A percentile compares a stretch with the other conserved stretches of the same genome.
Conservation (phyloP, 2,329 filamentous ascomycete species). For the Fusarium verticillioides region DNA sequence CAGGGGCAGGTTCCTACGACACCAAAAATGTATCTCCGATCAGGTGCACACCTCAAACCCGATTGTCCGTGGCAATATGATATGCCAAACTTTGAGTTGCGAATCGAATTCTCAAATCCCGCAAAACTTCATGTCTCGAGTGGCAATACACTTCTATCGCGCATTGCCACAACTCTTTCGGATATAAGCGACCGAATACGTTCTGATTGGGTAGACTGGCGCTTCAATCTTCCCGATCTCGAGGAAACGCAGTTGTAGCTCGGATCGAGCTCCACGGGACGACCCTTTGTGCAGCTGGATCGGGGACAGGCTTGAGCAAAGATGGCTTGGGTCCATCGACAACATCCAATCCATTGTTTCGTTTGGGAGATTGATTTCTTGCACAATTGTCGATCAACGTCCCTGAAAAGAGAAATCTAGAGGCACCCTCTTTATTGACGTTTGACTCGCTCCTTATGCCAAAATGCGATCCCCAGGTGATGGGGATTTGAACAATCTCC, state of each 20-base stretch:
- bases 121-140: conserved; percentile 5
- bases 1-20: conserved; percentile 20
- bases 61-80: conserved; percentile 17
- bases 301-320: conserved; percentile 10
- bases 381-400: conserved; percentile 21
- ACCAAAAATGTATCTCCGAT: conserved; percentile 9
- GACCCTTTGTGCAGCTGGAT: conserved; percentile 42
- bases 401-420: background rate
- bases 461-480: background rate
- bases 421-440: background rate
- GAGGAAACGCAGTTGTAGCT: conserved; percentile 44
- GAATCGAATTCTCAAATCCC: conserved; percentile 8
- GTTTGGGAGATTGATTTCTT: background rate
- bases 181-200: conserved; percentile 11
- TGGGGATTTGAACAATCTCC: conserved; percentile 15
- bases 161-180: conserved; percentile 21
- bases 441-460: background rate
- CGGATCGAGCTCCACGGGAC: conserved; percentile 43
- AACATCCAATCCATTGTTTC: background rate
- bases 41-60: background rate
- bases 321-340: conserved; percentile 8
- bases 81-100: conserved; percentile 3
- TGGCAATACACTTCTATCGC: conserved; percentile 22
- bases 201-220: conserved; percentile 29
- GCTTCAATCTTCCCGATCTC: conserved; percentile 40